These are phyloP conservation scores for Talaromyces marneffei DNA, from an alignment of 2,329 filamentous ascomycete genomes.

Conservation along the genomic window DNA sequence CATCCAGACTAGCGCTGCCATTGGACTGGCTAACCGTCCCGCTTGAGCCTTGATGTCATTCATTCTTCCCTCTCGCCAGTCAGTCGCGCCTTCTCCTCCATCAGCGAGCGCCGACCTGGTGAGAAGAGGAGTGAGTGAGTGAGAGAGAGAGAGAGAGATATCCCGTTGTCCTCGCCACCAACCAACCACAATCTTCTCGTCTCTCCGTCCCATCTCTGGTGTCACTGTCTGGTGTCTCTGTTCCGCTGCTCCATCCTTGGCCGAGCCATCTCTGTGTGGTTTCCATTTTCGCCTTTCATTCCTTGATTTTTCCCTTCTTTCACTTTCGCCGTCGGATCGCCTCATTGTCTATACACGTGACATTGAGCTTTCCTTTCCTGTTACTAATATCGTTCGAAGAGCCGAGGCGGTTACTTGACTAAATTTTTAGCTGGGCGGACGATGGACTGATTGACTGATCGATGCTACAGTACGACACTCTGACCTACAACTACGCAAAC, in stretches of 20 bases:
- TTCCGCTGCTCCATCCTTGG: neutral
- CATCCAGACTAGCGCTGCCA: neutral
- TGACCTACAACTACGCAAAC: neutral
- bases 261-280: neutral
- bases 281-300: neutral
- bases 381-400: neutral
- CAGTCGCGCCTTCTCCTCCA: neutral
- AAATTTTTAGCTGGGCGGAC: neutral
- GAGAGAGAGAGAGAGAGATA: no score
- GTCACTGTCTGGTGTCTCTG: neutral
- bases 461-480: neutral
- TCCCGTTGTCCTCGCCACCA: neutral
- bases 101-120: neutral
- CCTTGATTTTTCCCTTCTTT: neutral
- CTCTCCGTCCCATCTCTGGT: no score
- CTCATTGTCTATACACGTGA: conserved; percentile 9
- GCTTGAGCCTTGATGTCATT: conserved; percentile 11
- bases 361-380: neutral
- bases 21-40: neutral
- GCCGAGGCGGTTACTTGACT: neutral
- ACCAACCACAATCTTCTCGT: neutral
- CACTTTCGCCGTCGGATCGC: neutral
- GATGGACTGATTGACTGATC: neutral
- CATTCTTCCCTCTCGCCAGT: neutral
- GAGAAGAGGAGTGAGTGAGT: no score